Evolutionary conservation across 2,329 filamentous ascomycete species (phyloP), one percentile per base, ranked within the genome.

Genomic region (Scytalidium sp.): DNA sequence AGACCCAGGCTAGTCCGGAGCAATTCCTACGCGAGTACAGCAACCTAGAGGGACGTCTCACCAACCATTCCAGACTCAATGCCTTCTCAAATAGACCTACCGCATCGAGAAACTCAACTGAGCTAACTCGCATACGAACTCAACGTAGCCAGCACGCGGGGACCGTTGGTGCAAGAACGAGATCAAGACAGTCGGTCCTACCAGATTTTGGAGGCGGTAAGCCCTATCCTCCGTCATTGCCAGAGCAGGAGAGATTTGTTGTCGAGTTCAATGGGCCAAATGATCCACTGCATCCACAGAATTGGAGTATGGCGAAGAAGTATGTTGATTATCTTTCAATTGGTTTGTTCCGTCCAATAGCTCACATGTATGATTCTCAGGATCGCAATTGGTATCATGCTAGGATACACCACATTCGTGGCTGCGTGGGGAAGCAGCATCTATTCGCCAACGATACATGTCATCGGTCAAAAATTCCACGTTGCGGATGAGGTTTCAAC

Each of bases 231-330:
- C 25, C 25, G 13, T 13, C 7, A 8, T 13, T 29, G 8, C 13
- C 25, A 29, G 25, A 8, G 8, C 25, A 29, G 13, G 25, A 29
- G 8, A 13, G 8, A 29, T 29, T 8, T 29, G 25, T 89, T 7
- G 85, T 90, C 25, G 63, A 75, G 15, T 78, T 77, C 56, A 43
- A 64, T 41, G 84, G 85, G 1, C 75, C 75, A 0, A 79, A 85
- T 47, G 87, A 90, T 65, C 83, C 82, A 0, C 88, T 88, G 61
- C 72, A 75, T 3, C 85, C 86, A 0, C 57, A 84, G 45, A 90
- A 90, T 60, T 90, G 87, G 87, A 71, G 78, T 0, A 78, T 76
- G 21, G 69, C 69, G 56, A 90, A 88, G 64, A 90, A 90, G 64
- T 60, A 56, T 52, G 62, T 64, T 2, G 29, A 43, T 29, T 13